These are phyloP conservation scores for Macrophomina pseudophaseolina DNA, from an alignment of 2,329 filamentous ascomycete species.

Conservation along the genomic window DNA sequence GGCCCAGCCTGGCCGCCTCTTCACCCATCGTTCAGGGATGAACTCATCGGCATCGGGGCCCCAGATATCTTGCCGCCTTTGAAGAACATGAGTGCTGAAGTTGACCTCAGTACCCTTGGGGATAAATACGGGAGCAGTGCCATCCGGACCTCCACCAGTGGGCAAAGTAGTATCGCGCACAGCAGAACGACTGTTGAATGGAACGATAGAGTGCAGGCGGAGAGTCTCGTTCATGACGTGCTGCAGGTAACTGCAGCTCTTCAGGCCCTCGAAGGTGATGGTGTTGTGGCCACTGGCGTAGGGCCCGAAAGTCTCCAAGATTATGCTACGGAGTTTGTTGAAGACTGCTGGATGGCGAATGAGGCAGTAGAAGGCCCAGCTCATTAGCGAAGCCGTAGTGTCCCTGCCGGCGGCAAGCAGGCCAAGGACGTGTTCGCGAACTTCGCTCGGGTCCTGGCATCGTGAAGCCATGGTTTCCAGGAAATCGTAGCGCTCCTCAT, in stretches of 20 bases:
- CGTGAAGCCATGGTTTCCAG: conserved; percentile 53
- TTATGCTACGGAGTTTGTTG: conserved; percentile 46
- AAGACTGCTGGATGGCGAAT: conserved; percentile 46
- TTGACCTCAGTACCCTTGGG: conserved; percentile 35
- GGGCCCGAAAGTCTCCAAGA: conserved; percentile 50
- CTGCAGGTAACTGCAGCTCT: conserved; percentile 49
- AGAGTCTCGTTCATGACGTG: conserved; percentile 75
- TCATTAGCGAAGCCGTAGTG: conserved; percentile 46
- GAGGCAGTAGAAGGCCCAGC: conserved; percentile 47
- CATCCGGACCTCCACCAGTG: conserved; percentile 37
- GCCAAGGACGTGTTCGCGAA: conserved; percentile 54
- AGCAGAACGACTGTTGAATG: conserved; percentile 53
- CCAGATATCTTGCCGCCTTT: conserved; percentile 47
- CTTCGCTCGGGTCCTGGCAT: conserved; percentile 49
- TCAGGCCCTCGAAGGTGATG: conserved; percentile 51
- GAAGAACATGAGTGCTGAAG: conserved; percentile 40
- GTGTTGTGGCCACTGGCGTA: conserved; percentile 33
- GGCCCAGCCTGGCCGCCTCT: conserved; percentile 36
- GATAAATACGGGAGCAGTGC: conserved; percentile 35
- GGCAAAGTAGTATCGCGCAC: conserved; percentile 37
- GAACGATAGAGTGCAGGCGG: conserved; percentile 60
- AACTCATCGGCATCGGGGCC: conserved; percentile 53
- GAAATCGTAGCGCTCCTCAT: conserved; percentile 47
- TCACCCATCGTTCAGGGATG: conserved; percentile 50
- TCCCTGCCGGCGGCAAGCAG: conserved; percentile 49